phyloP scores from a whole-genome alignment of 2,329 filamentous ascomycete species.

The Didymella glomerata region DNA sequence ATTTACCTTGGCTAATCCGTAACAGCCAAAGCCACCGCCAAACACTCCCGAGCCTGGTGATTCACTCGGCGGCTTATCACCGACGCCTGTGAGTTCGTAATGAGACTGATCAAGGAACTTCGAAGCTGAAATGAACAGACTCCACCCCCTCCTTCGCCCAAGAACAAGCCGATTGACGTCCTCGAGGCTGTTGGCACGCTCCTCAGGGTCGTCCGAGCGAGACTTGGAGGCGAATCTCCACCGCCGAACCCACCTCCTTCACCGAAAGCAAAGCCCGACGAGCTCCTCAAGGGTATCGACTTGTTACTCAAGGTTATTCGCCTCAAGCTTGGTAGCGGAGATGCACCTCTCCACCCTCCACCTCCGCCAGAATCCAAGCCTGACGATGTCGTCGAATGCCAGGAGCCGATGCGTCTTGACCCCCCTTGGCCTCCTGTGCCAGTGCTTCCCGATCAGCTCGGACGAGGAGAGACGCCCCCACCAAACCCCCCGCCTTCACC shows the following conservation, averaged over 20 bases:
- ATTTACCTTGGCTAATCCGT: background rate
- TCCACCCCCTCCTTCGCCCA: background rate
- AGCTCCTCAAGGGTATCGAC: background rate
- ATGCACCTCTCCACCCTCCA: background rate
- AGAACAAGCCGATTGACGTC: background rate
- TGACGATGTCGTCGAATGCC: background rate
- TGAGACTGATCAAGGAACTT: background rate
- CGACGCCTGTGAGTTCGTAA: background rate
- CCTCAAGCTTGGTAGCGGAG: background rate
- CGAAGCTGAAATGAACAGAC: background rate
- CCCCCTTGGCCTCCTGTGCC: background rate
- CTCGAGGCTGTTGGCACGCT: background rate
- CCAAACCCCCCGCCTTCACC: background rate
- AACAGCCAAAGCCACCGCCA: conserved; percentile 6
- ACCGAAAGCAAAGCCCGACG: background rate
- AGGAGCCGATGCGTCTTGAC: background rate
- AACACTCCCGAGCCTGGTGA: background rate
- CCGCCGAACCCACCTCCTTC: background rate
- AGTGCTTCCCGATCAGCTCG: background rate
- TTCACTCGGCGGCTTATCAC: background rate
- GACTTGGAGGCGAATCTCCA: background rate
- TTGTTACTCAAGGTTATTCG: background rate
- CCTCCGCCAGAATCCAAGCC: background rate
- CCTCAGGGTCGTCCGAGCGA: background rate
- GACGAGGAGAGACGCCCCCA: background rate